A percentile compares a stretch with the other conserved stretches of the same genome.
phyloP scores from a whole-genome alignment of 495 filamentous ascomycete genomes.

The Penicillium bialowiezense region DNA sequence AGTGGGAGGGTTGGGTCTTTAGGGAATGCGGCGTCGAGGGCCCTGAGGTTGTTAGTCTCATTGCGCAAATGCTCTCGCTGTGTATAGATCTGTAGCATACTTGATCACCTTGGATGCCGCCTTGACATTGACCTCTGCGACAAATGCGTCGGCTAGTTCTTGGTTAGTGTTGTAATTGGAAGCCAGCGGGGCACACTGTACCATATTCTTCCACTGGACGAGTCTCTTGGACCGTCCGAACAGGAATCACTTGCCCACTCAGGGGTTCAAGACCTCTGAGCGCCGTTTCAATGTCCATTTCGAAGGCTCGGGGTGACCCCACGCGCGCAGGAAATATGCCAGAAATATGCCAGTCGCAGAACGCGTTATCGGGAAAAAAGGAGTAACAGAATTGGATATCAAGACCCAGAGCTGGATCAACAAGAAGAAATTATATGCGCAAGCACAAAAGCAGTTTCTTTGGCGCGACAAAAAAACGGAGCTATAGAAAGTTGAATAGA shows the following conservation, averaged over 20 bases:
- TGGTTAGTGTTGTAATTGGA: constrained; percentile 4
- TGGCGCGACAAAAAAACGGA: neutral
- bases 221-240: constrained; percentile 43
- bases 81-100: constrained; percentile 21
- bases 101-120: constrained; percentile 46
- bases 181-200: constrained; percentile 11
- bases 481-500: constrained; percentile 4
- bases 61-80: neutral
- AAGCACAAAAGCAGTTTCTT: neutral
- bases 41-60: constrained; percentile 20
- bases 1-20: constrained; percentile 59
- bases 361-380: too few relatives aligned
- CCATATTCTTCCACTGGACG: constrained; percentile 38
- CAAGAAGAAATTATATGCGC: too few relatives aligned
- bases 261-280: constrained; percentile 28
- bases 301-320: too few relatives aligned
- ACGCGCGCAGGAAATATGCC: too few relatives aligned
- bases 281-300: constrained; percentile 26
- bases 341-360: too few relatives aligned
- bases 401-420: too few relatives aligned
- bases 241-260: constrained; percentile 30
- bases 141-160: constrained; percentile 38
- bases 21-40: constrained; percentile 45
- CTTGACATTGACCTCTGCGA: constrained; percentile 44
- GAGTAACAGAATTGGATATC: too few relatives aligned